Base-by-base conservation (phyloP, 2,329 filamentous ascomycete genomes). In the Colletotrichum theobromicola region DNA sequence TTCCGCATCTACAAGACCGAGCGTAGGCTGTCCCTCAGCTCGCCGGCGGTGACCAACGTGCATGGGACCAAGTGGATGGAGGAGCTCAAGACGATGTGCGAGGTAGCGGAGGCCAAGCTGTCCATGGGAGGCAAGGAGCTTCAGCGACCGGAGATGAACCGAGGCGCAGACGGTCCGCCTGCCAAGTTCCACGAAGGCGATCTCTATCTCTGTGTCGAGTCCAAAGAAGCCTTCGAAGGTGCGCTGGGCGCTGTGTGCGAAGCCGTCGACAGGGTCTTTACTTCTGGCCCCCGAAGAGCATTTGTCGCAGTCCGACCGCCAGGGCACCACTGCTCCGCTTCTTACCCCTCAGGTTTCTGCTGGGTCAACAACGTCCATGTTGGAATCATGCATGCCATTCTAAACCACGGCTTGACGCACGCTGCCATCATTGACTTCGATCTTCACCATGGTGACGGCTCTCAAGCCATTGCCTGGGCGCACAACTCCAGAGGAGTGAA, bases 361-460 rank as follows among this genome's bases (percentile, higher is more conserved):
- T 99, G 97, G 96, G 86, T 99, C 65, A 99, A 99, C 83, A 99
- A 99, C 81, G 95, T 99, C 1, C 96, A 98, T 81, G 95, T 99
- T 26, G 97, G 96, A 1, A 98, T 99, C 77, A 94, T 97, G 83
- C 94, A 99, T 82, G 96, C 93, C 13, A 93, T 95, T 24, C 91
- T 96, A 76, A 90, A 90, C 50, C 94, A 99, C 80, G 95, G 94
- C 1, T 86, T 98, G 32, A 98, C 96, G 0, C 97, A 99, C 82
- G 96, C 96, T 0, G 97, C 95, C 13, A 98, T 98, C 76, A 92
- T 98, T 77, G 95, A 98, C 81, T 96, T 98, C 81, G 95, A 98
- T 82, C 88, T 98, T 26, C 95, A 98, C 79, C 95, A 98, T 79
- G 95, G 95, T 62, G 95, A 98, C 81, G 97, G 97, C n/a, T 98